A percentile compares a stretch with the other conserved stretches of the same genome.
Conservation (phyloP, 2,329 filamentous ascomycete species). For the Eutypa lata region DNA sequence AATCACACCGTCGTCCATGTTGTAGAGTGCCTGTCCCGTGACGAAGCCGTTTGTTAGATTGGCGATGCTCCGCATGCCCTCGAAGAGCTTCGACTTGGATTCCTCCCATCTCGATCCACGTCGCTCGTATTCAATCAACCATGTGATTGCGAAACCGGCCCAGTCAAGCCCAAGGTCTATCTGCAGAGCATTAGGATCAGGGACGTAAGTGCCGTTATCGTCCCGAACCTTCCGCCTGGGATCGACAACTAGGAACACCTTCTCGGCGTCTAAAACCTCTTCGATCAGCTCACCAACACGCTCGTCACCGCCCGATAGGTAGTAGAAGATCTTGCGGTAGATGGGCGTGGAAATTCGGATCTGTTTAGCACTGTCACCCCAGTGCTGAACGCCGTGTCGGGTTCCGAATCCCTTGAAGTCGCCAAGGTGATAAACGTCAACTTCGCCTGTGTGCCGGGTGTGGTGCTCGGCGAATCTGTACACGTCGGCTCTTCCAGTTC, state of each 20-base stretch:
- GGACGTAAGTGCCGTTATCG: slow-evolving; percentile 43
- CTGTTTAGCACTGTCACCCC: slow-evolving; percentile 59
- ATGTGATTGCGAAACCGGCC: slow-evolving; percentile 53
- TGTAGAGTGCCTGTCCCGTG: slow-evolving; percentile 52
- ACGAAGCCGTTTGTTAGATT: slow-evolving; percentile 57
- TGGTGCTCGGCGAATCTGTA: slow-evolving; percentile 58
- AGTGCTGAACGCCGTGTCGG: slow-evolving; percentile 62
- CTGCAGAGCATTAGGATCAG: slow-evolving; percentile 40
- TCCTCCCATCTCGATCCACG: slow-evolving; percentile 51
- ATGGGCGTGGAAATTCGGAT: slow-evolving; percentile 56
- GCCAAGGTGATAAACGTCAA: slow-evolving; percentile 60
- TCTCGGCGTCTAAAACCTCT: slow-evolving; percentile 50
- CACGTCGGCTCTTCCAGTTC: slow-evolving; percentile 54
- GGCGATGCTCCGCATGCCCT: slow-evolving; percentile 48
- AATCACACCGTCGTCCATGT: slow-evolving; percentile 45
- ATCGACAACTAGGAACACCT: slow-evolving; percentile 52
- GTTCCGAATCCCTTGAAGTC: slow-evolving; percentile 58
- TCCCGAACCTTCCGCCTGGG: slow-evolving; percentile 55
- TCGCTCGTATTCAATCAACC: slow-evolving; percentile 60
- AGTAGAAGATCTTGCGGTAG: slow-evolving; percentile 57
- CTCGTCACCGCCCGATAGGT: slow-evolving; percentile 55
- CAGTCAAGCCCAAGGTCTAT: slow-evolving; percentile 59
- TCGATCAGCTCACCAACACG: slow-evolving; percentile 52
- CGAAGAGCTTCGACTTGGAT: slow-evolving; percentile 46
- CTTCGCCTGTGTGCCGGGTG: slow-evolving; percentile 57